phyloP scores from a whole-genome alignment of 1,284 basidiomycete genomes.

The Trametes versicolor region DNA sequence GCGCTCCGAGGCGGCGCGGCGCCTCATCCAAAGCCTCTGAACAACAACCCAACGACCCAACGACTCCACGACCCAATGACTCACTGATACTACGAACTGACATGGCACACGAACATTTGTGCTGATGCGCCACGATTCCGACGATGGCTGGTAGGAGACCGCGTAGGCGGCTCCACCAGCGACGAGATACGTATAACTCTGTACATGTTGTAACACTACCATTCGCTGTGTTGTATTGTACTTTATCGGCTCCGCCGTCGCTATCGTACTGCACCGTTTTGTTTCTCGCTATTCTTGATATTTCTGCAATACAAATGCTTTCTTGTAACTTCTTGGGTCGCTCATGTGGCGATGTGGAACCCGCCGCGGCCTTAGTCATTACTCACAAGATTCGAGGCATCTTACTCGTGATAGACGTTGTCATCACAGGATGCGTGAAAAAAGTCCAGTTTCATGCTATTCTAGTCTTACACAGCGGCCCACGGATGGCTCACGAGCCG shows the following conservation, averaged over 20 bases:
- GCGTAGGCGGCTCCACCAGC: not conserved
- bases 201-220: slow-evolving; percentile 14
- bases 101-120: not conserved
- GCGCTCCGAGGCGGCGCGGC: slow-evolving; percentile 36
- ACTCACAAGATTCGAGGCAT: not conserved
- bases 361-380: not conserved
- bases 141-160: not conserved
- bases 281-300: not conserved
- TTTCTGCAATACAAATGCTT: not conserved
- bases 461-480: slow-evolving; percentile 47
- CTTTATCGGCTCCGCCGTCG: not conserved
- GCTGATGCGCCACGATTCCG: not conserved
- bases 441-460: slow-evolving; percentile 24
- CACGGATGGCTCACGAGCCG: slow-evolving; percentile 85
- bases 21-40: slow-evolving; percentile 24
- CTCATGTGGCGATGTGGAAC: not conserved
- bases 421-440: not conserved
- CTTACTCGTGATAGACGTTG: not conserved
- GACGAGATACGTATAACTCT: slow-evolving; percentile 4
- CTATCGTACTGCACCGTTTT: slow-evolving; percentile 4
- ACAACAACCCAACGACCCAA: not conserved
- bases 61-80: not conserved
- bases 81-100: not conserved
- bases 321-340: not conserved
- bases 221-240: slow-evolving; percentile 5